A percentile compares a stretch with the other conserved stretches of the same genome.
phyloP scores from a whole-genome alignment of 441 rosid species.

The Macaranga tanarius region DNA sequence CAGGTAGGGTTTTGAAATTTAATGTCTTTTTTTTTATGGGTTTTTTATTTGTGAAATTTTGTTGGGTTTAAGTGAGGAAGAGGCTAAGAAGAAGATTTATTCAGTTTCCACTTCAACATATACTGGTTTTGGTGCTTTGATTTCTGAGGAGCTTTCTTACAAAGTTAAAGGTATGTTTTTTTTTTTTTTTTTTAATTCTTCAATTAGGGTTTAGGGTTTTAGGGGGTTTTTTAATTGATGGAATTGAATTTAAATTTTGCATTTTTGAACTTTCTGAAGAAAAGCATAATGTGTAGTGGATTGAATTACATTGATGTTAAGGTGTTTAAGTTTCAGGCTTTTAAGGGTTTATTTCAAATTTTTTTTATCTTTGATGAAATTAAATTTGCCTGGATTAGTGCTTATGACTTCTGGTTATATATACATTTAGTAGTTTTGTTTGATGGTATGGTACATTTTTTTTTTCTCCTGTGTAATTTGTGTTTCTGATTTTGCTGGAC shows the following conservation, averaged over 20 bases:
- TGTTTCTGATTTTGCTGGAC: slow-evolving; percentile 25
- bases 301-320: neutral
- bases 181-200: neutral
- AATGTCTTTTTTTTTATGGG: neutral
- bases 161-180: slow-evolving; percentile 71
- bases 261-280: neutral
- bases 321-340: neutral
- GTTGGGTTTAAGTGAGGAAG: slow-evolving; percentile 66
- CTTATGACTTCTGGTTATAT: neutral
- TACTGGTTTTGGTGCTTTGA: slow-evolving; percentile 95
- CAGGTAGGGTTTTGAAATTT: neutral
- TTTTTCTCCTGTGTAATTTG: slow-evolving; percentile 3
- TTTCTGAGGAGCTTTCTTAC: slow-evolving; percentile 86
- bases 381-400: neutral
- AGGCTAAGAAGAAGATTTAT: slow-evolving; percentile 96
- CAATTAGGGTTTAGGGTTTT: slow-evolving; percentile 13
- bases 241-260: neutral
- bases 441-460: neutral
- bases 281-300: neutral
- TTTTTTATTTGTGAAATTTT: neutral
- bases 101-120: slow-evolving; percentile 82
- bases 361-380: slow-evolving; percentile 6
- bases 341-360: neutral
- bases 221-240: slow-evolving; percentile 6
- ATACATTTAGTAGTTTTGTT: neutral